Conservation (phyloP, 768 basidiomycete genomes). For the Boletus patriciae region DNA sequence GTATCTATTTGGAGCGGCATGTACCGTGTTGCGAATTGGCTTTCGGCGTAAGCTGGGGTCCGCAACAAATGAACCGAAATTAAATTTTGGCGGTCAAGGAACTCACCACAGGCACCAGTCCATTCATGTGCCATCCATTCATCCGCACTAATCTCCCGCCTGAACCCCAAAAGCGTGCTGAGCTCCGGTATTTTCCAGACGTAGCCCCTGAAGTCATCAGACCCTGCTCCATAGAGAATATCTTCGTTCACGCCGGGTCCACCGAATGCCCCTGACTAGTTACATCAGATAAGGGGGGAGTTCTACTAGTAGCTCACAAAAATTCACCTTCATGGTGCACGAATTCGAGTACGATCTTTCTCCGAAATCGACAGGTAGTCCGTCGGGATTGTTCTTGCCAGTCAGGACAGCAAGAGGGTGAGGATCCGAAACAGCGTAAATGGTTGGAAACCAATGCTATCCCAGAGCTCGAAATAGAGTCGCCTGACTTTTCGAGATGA, state of each 20-base stretch:
- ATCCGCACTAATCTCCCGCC: conserved; percentile 44
- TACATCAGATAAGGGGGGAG: neutral
- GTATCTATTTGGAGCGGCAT: conserved; percentile 63
- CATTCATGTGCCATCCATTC: conserved; percentile 45
- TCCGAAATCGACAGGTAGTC: conserved; percentile 45
- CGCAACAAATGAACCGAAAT: conserved; percentile 10
- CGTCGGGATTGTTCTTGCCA: conserved; percentile 55
- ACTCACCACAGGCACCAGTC: conserved; percentile 33
- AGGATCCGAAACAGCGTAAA: conserved; percentile 66
- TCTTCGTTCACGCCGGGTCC: conserved; percentile 53
- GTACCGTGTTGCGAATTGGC: conserved; percentile 41
- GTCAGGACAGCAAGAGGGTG: conserved; percentile 70
- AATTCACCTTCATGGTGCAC: conserved; percentile 72
- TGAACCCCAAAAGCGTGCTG: conserved; percentile 41
- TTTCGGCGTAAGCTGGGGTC: conserved; percentile 48
- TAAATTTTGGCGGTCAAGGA: conserved; percentile 10
- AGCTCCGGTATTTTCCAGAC: conserved; percentile 71
- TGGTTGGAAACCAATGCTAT: conserved; percentile 68
- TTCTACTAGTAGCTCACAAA: neutral
- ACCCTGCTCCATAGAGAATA: conserved; percentile 69
- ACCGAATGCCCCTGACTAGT: conserved; percentile 76
- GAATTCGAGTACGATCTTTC: conserved; percentile 65
- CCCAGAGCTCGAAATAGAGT: conserved; percentile 1
- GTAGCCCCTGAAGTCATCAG: conserved; percentile 80
- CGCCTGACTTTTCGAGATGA: neutral